Evolutionary conservation across 805 yeast species (phyloP), one percentile per base, ranked within the genome.

Genomic region (Lipomyces yamanashiensis): DNA sequence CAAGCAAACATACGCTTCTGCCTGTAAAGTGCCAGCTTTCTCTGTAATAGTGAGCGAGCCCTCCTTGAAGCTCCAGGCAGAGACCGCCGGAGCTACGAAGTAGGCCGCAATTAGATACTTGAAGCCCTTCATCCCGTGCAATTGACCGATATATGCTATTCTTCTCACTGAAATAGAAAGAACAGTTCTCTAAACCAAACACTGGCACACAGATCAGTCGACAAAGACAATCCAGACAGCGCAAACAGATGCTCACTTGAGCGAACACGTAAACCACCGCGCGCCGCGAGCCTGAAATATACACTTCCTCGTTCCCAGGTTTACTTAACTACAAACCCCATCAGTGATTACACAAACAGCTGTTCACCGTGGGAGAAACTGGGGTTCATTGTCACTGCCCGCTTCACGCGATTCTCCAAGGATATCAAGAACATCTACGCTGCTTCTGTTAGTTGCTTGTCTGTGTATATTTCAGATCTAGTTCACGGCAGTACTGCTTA

Each of bases 11-110:
- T 17, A 64, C 67, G 52, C 12, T 13, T 34, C 51, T 7, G 64
- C 57, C 49, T 64, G 58, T 15, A 67, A 59, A 7, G 62, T 57
- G n/a, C 69, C 69, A 13, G 70, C 40, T 12, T 61, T 61, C 59
- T 67, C 69, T 37, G 54, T 60, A 36, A 67, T 55, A 10, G 69
- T 28, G 19, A 66, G 21, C 33, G 65, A 44, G n/a, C 54, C 69
- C 19, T 66, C 69, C n/a, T 60, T 23, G 40, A 67, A 55, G 13
- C 61, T 45, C 70, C 69, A 67, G 15, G 62, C 67, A n/a, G 59
- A n/a, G 2, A 52, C 66, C 7, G 41, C 28, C 1, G 60, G 44
- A 34, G 60, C 47, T 33, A 51, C 19, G 43, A 51, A 9, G 28
- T 39, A 40, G 6, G 40, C 63, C 7, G 56, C 45, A 23, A 23